Evolutionary conservation across 768 basidiomycete species (phyloP), one percentile per base, ranked within the genome.

Genomic region (Mycena metata): DNA sequence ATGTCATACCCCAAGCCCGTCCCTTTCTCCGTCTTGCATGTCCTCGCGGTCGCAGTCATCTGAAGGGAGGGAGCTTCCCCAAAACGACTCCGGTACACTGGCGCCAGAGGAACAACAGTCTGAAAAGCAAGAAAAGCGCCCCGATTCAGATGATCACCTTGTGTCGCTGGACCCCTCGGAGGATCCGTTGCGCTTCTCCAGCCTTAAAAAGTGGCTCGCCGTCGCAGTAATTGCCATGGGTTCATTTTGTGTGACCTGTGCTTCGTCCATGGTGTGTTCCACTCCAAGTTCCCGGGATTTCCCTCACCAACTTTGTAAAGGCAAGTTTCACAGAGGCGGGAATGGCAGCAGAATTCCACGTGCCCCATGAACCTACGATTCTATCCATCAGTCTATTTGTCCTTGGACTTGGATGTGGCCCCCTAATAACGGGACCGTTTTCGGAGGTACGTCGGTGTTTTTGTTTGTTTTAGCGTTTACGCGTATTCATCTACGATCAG

Each of bases 301-400:
- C 33, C 30, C 10, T 42, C 24, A 64, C 50, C 50, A 24, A 50
- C 23, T 49, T 54, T 67, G 8, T 42, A 3, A 33, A 90, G 90
- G 87, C 90, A 12, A 80, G 87, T 0, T 89, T 88, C 58, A 88
- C 93, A 1, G 92, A 94, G 77, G 72, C 75, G 1, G 89, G 87
- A 0, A 82, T 92, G 46, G 81, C 88, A 42, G 63, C 75, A 16
- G 83, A 85, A 10, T 84, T 90, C 58, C 77, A 82, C 46, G 83
- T 88, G 43, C 80, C 82, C 4, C 80, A 82, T 46, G 79, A 80
- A 33, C 80, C 88, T 36, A 80, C 88, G 1, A 83, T 89, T 39
- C 79, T 89, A 0, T 84, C 86, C 0, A 82, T 91, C 16, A 88
- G 88, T 45, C 74, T 89, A 0, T 91, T 85, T 68, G 86, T 91